Conservation (phyloP, 2,329 filamentous ascomycete species). For the Knoxdaviesia capensis region DNA sequence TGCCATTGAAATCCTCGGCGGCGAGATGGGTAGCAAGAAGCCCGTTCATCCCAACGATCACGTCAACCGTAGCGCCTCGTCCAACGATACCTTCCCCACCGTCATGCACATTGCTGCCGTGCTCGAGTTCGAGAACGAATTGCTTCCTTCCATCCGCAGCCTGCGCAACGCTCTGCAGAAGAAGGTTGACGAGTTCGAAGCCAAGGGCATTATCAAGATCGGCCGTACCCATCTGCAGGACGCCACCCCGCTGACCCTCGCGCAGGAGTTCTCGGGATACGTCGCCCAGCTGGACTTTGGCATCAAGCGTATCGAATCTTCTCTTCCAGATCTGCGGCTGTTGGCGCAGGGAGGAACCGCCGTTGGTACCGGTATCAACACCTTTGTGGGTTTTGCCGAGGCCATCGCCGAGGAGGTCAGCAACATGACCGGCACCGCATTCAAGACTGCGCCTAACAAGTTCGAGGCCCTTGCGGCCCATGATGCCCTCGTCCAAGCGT, state of each 20-base stretch:
- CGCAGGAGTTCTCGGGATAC: constrained; percentile 96
- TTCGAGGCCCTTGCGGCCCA: constrained; percentile 94
- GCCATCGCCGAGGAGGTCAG: constrained; percentile 76
- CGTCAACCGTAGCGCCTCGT: constrained; percentile 97
- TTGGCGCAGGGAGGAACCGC: constrained; percentile 92
- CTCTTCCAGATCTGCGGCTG: constrained; percentile 65
- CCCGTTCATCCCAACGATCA: constrained; percentile 98
- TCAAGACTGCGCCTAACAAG: constrained; percentile 96
- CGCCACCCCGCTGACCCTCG: constrained; percentile 83
- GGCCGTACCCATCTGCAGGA: constrained; percentile 95
- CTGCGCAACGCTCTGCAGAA: constrained; percentile 68
- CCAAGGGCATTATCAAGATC: constrained; percentile 91
- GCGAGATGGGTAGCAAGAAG: constrained; percentile 89
- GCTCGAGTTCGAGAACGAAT: constrained; percentile 69
- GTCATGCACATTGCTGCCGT: constrained; percentile 99
- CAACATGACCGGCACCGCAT: constrained; percentile 82
- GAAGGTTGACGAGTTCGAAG: constrained; percentile 76
- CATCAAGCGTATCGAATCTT: constrained; percentile 67
- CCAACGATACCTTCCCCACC: constrained; percentile 97
- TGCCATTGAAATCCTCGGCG: constrained; percentile 92
- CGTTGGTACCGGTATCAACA: constrained; percentile 94
- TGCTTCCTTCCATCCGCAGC: constrained; percentile 65
- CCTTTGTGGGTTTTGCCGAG: constrained; percentile 88
- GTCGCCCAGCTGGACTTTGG: constrained; percentile 85
- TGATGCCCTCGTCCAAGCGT: constrained; percentile 87